A percentile compares a stretch with the other conserved stretches of the same genome.
Conservation (phyloP, 140 eudicot genomes). For the Cichorium intybus region DNA sequence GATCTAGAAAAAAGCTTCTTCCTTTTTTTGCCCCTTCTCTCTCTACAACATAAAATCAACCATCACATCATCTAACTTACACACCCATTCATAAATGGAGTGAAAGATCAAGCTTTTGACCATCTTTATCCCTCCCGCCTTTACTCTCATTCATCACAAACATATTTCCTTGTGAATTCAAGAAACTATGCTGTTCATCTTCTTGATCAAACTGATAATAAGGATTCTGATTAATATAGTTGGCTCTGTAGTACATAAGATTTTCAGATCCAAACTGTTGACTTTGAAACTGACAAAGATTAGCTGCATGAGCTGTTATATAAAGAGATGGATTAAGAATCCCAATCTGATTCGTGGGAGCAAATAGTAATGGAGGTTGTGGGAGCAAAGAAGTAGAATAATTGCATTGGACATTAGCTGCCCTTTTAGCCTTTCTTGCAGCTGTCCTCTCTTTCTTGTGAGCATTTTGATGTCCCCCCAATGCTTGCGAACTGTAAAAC, state of each 20-base stretch:
- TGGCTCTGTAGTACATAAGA: conserved; percentile 34
- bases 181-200: conserved; percentile 32
- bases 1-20: conserved; percentile 30
- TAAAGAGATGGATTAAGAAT: conserved; percentile 57
- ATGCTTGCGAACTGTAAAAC: conserved; percentile 91
- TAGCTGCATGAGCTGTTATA: conserved; percentile 58
- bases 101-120: conserved; percentile 43
- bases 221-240: conserved; percentile 27
- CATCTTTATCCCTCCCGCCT: conserved; percentile 24
- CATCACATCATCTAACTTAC: conserved; percentile 19
- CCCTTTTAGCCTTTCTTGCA: conserved; percentile 67
- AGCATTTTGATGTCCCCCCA: conserved; percentile 98
- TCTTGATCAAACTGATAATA: conserved; percentile 33
- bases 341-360: conserved; percentile 38
- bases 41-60: conserved; percentile 16
- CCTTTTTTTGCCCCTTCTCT: conserved; percentile 16
- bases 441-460: conserved; percentile 93
- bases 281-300: conserved; percentile 43
- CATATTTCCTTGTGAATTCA: conserved; percentile 22
- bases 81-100: conserved; percentile 32
- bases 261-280: conserved; percentile 43
- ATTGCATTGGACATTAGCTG: conserved; percentile 29
- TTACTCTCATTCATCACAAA: conserved; percentile 32
- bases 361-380: conserved; percentile 48
- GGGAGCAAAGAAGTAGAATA: conserved; percentile 40